These are phyloP conservation scores for Penicillium herquei DNA, from an alignment of 495 filamentous ascomycete genomes.

Conservation along the genomic window DNA sequence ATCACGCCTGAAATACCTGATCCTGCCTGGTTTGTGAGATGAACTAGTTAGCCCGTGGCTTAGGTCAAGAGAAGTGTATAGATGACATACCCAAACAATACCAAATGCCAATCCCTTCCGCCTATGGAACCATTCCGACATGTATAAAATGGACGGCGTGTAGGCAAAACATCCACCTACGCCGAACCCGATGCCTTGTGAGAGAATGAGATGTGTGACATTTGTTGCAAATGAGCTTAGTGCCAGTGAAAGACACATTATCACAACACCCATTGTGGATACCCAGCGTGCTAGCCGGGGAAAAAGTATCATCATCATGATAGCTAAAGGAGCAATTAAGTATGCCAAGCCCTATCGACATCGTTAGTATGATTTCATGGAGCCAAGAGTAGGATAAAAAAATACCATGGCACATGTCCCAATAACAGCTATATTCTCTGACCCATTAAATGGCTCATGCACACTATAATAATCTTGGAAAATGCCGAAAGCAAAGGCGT, in stretches of 20 bases:
- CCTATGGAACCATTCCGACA: constrained; percentile 53
- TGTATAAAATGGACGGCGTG: constrained; percentile 43
- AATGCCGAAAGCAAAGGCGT: constrained; percentile 60
- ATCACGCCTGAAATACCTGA: constrained; percentile 39
- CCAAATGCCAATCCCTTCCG: constrained; percentile 49
- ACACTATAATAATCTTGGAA: constrained; percentile 57
- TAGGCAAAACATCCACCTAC: constrained; percentile 46
- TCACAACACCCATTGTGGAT: constrained; percentile 38
- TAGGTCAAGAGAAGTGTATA: background rate
- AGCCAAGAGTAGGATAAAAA: background rate
- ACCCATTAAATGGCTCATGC: constrained; percentile 44
- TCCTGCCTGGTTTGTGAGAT: constrained; percentile 22
- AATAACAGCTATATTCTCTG: constrained; percentile 42
- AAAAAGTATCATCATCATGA: constrained; percentile 32
- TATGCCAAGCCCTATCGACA: constrained; percentile 30
- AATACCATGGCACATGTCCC: constrained; percentile 45
- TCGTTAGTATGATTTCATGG: background rate
- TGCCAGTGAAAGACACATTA: constrained; percentile 39
- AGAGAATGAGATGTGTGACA: constrained; percentile 45
- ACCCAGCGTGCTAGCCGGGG: constrained; percentile 29
- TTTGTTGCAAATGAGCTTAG: constrained; percentile 44
- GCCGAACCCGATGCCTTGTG: constrained; percentile 49
- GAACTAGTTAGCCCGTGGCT: background rate
- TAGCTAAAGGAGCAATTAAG: constrained; percentile 39
- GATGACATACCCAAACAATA: constrained; percentile 34